These are phyloP conservation scores for Xylariaceae sp. DNA, from an alignment of 2,329 filamentous ascomycete species.

Conservation along the genomic window DNA sequence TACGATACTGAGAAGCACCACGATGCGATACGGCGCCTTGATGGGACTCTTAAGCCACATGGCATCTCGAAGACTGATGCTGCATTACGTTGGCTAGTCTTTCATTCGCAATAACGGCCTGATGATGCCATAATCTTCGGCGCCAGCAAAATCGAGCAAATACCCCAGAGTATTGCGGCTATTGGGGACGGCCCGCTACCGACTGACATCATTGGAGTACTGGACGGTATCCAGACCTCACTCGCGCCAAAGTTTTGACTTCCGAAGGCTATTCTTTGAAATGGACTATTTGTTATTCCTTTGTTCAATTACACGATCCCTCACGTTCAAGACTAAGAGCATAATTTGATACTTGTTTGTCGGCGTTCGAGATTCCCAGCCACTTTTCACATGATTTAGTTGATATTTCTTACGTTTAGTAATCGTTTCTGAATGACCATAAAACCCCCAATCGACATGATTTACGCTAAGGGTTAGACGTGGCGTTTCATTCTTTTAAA, in stretches of 20 bases:
- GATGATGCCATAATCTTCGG: slow-evolving; percentile 17
- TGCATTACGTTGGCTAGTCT: slow-evolving; percentile 15
- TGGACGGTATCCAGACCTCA: neutral
- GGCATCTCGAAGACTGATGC: slow-evolving; percentile 15
- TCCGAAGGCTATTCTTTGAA: no score
- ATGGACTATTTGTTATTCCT: no score
- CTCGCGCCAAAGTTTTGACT: neutral
- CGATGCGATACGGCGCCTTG: slow-evolving; percentile 8
- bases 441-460: no score
- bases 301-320: no score
- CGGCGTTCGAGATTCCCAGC: no score
- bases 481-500: no score
- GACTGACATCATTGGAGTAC: neutral
- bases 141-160: slow-evolving; percentile 15
- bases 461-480: no score
- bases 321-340: no score
- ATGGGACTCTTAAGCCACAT: slow-evolving; percentile 7
- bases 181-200: neutral
- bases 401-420: no score
- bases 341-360: no score
- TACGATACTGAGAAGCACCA: slow-evolving; percentile 17
- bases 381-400: no score
- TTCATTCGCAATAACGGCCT: slow-evolving; percentile 13
- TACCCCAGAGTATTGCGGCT: neutral
- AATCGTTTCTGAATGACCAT: no score